Percentiles rank a stretch among this genome's conserved stretches.
Evolutionary conservation across 768 basidiomycete genomes (phyloP).

Genomic region (Russula sp.): DNA sequence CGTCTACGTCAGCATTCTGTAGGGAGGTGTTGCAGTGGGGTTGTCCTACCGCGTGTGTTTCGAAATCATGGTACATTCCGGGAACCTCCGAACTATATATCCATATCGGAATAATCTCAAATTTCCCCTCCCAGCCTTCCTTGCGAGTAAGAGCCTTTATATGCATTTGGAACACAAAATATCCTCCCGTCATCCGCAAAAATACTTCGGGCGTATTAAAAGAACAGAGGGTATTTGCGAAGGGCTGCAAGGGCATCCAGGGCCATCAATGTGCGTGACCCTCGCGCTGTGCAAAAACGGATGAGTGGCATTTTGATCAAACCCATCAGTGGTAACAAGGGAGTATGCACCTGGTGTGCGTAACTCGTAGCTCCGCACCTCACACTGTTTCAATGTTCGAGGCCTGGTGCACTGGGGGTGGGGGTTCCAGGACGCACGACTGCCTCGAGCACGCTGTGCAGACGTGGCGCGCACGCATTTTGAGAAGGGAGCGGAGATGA

Average conservation of each 20-base stretch:
- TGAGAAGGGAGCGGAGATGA: slow-evolving; percentile 27
- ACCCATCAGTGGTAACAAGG: slow-evolving; percentile 11
- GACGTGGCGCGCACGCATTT: slow-evolving; percentile 17
- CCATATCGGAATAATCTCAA: neutral
- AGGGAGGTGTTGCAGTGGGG: neutral
- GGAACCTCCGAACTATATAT: slow-evolving; percentile 11
- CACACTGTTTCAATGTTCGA: neutral
- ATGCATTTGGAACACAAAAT: neutral
- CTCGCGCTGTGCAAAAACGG: slow-evolving; percentile 6
- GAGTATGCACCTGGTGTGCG: neutral
- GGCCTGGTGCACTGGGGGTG: slow-evolving; percentile 1
- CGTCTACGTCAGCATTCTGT: neutral
- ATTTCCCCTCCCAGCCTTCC: neutral
- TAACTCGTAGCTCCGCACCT: slow-evolving; percentile 1
- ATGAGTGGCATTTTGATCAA: slow-evolving; percentile 7
- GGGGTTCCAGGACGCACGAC: slow-evolving; percentile 11
- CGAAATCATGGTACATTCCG: slow-evolving; percentile 1
- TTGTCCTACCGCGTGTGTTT: neutral
- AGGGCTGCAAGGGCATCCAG: slow-evolving; percentile 13
- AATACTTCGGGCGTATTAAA: neutral
- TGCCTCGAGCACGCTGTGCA: slow-evolving; percentile 23
- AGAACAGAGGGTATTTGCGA: slow-evolving; percentile 3
- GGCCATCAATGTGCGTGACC: slow-evolving; percentile 1
- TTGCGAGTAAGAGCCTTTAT: neutral
- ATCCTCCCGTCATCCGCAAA: neutral